Percentiles rank a stretch among this genome's conserved stretches.
phyloP scores from a whole-genome alignment of 139 green algal species.

The Nannochloris sp. region DNA sequence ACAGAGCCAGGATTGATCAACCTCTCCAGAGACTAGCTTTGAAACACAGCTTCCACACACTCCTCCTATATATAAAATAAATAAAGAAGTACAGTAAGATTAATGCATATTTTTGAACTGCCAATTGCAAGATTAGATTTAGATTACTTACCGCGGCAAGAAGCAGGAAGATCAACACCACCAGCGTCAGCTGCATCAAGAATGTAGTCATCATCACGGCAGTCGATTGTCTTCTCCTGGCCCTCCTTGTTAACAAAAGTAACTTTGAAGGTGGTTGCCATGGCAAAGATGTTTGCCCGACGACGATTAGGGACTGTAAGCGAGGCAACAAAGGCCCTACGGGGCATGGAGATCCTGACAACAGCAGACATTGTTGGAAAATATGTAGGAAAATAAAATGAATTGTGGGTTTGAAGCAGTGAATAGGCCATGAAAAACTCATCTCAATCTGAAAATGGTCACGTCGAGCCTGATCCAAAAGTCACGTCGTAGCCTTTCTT shows the following conservation, averaged over 20 bases:
- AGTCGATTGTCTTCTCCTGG: neutral
- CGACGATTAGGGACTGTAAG: neutral
- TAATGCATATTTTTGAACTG: neutral
- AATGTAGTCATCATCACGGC: conserved; percentile 6
- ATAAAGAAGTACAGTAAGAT: neutral
- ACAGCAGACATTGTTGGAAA: no score
- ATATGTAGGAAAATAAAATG: no score
- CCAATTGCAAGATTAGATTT: no score
- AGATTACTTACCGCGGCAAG: conserved; percentile 5
- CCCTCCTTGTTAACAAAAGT: conserved; percentile 2
- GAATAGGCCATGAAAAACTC: no score
- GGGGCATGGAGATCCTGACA: no score
- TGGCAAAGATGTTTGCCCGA: neutral
- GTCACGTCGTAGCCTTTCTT: no score
- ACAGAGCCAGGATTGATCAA: conserved; percentile 6
- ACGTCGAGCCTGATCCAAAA: no score
- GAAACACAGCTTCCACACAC: conserved; percentile 21
- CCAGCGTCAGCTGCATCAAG: conserved; percentile 9
- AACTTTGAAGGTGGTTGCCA: conserved; percentile 2
- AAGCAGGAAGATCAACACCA: conserved; percentile 9
- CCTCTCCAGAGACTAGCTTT: conserved; percentile 11
- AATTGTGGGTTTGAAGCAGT: no score
- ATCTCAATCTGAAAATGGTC: no score
- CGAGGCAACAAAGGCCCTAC: no score
- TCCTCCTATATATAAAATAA: neutral